Evolutionary conservation across 2,329 filamentous ascomycete genomes (phyloP), one percentile per base, ranked within the genome.

Genomic region (Colletotrichum sp.): DNA sequence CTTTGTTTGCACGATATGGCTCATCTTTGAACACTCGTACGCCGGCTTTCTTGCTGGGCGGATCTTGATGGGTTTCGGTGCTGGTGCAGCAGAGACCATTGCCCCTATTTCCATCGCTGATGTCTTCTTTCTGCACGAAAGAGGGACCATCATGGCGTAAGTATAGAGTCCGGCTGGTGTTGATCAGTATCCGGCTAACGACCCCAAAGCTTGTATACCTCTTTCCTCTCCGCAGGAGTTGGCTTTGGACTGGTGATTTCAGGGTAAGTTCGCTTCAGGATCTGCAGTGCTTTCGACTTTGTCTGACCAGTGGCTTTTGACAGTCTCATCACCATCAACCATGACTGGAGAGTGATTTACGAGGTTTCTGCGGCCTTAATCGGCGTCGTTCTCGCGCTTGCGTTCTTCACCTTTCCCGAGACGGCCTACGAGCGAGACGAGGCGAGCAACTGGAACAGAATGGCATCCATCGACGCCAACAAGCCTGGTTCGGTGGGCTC

Each of bases 61-160:
- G 6, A 88, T 90, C 30, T 73, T 91, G 13, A 85, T 92, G 83
- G 90, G 90, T 5, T 86, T 91, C 55, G 89, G 87, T 2, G 85
- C 89, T 1, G 90, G 90, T 2, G 88, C 89, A 9, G 90, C 87
- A 3, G 90, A 92, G 79, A 88, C 86, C 2, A 83, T 88, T 62
- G 86, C 88, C 2, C 89, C 89, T 1, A 82, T 89, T 9, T 90
- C 88, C 1, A 89, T 91, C 62, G 83, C 89, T 4, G 90, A 92
- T 77, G 81, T 91, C 34, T 92, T 91, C 81, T 92, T 90, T 79
- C 82, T 92, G 18, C 90, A 92, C 76, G 88, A 92, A 79, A 84
- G 90, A 68, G 89, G 89, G 2, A 81, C 84, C 3, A 82, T 89
- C 55, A 91, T 90, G 88, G 86, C 88, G 78, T 87, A 80, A 78